Conservation (phyloP, 2,329 filamentous ascomycete genomes). For the Neoarthrinium moseri region DNA sequence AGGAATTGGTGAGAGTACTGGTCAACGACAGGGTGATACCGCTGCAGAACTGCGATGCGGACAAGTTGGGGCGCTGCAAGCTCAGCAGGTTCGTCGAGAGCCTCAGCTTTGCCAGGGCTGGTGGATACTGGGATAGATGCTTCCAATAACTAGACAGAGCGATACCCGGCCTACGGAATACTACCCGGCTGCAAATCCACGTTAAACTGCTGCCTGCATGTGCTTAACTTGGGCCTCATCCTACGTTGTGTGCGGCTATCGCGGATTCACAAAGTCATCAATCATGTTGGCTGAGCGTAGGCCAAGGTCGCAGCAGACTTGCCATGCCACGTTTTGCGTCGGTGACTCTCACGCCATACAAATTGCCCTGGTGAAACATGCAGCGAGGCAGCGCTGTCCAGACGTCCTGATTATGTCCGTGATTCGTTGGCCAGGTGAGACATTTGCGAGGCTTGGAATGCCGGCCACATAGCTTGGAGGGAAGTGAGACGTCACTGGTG, state of each 20-base stretch:
- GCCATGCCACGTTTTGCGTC: no score
- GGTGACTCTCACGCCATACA: neutral
- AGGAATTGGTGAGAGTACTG: conserved; percentile 76
- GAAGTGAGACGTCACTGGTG: no score
- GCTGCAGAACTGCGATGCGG: conserved; percentile 67
- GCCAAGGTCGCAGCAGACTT: no score
- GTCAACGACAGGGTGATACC: conserved; percentile 82
- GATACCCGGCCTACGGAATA: no score
- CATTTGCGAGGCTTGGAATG: neutral
- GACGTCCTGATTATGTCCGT: neutral
- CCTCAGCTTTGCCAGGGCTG: conserved; percentile 68
- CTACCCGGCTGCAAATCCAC: no score
- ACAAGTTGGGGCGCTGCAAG: conserved; percentile 68
- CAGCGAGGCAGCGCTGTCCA: neutral
- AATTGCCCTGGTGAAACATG: neutral
- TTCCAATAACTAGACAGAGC: conserved; percentile 37
- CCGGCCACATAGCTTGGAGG: no score
- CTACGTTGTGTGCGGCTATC: no score
- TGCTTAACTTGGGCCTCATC: no score
- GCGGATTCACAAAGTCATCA: no score
- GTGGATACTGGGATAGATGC: conserved; percentile 74
- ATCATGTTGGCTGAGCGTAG: no score
- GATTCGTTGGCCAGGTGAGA: neutral
- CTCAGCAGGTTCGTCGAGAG: conserved; percentile 71
- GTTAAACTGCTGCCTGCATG: no score